Conservation (phyloP, 345 rosid genomes). For the Clausena lansium region DNA sequence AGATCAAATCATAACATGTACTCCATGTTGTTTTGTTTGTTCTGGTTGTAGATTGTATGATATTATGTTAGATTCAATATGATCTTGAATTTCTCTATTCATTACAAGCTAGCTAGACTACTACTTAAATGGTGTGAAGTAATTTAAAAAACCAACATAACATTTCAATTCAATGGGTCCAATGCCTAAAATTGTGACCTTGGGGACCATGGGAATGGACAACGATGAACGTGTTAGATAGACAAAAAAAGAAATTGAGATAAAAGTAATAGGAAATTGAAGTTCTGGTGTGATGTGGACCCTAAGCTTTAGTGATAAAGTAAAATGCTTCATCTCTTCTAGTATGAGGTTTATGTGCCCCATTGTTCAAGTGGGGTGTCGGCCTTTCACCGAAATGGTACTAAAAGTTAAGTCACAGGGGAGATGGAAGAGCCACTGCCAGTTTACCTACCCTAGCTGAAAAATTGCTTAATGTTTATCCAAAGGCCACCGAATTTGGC, state of each 20-base stretch:
- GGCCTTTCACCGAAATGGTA: background rate
- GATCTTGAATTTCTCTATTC: background rate
- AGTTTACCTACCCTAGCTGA: background rate
- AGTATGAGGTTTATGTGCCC: background rate
- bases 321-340: background rate
- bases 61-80: background rate
- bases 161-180: background rate
- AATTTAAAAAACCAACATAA: background rate
- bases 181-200: background rate
- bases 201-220: background rate
- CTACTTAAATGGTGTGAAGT: no score
- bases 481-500: background rate
- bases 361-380: background rate
- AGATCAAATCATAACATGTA: conserved; percentile 23
- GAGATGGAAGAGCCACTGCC: background rate
- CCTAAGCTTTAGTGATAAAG: background rate
- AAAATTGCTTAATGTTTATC: background rate
- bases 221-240: background rate
- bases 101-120: background rate
- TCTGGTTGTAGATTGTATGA: conserved; percentile 1
- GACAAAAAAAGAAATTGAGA: background rate
- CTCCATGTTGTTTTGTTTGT: conserved; percentile 28
- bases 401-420: background rate
- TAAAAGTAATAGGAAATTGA: background rate
- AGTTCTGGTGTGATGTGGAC: background rate